Percentiles rank a stretch among this genome's conserved stretches.
These are phyloP conservation scores for Elsinoe necatrix DNA, from an alignment of 2,329 filamentous ascomycete genomes.

Conservation along the genomic window DNA sequence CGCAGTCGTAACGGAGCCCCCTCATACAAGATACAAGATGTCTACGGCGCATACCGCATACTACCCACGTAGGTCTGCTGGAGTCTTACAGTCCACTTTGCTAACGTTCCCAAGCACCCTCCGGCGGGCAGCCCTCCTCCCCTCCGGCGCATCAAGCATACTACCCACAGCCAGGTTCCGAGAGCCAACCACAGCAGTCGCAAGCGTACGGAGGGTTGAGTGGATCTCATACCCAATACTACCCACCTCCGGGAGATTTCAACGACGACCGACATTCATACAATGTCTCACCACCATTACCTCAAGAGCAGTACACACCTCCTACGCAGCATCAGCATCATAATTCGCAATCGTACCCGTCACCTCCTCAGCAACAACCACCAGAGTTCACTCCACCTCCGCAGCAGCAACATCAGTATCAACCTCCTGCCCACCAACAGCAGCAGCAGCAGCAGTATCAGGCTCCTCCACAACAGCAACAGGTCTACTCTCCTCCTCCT, in stretches of 20 bases:
- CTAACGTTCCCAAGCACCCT: background rate
- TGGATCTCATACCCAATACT: constrained; percentile 12
- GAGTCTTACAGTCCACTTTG: background rate
- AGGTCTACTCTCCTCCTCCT: constrained; percentile 16
- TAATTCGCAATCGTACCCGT: background rate
- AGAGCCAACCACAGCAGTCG: background rate
- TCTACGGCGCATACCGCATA: constrained; percentile 6
- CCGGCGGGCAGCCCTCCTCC: background rate
- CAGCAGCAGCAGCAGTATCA: constrained; percentile 4
- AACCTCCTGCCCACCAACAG: background rate
- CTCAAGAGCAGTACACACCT: constrained; percentile 7
- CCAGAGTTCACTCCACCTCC: background rate
- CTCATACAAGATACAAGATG: background rate
- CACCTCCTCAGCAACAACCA: background rate
- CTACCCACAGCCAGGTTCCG: background rate
- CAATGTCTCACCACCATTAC: constrained; percentile 5
- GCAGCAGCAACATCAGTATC: constrained; percentile 2
- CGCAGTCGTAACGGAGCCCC: background rate
- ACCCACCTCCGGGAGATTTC: constrained; percentile 7
- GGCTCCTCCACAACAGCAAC: constrained; percentile 8
- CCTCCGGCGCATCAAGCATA: constrained; percentile 12
- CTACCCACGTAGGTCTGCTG: background rate
- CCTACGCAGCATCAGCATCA: background rate
- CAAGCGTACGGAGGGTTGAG: background rate
- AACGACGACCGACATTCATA: background rate